Evolutionary conservation across 164 flowering plant species (phyloP), one percentile per base, ranked within the genome.

Genomic region (Pachysandra terminalis): DNA sequence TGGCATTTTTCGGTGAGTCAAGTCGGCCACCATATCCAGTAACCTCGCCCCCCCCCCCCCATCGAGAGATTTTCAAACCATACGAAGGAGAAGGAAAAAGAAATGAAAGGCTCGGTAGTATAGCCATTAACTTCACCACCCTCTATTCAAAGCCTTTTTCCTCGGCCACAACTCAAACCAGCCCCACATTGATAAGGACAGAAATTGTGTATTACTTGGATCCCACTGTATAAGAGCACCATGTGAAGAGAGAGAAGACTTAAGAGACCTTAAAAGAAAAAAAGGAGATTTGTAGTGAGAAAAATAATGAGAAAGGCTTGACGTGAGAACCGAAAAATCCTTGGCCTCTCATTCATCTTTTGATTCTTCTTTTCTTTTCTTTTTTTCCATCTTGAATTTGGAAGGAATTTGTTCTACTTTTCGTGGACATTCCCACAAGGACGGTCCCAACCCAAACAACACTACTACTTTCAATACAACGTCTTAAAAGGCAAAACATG

Each of bases 351-450:
- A 65, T 68, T 71, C 64, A 75, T 62, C 63, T 45, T 32, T 61
- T 37, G 53, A 63, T 69, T n/a, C n/a, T n/a, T n/a, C n/a, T n/a
- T n/a, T n/a, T n/a, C 61, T 60, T n/a, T n/a, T n/a, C n/a, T 69
- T 69, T 13, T 61, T 35, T 51, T 32, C 53, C 65, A 35, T 63
- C 61, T 69, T 53, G 68, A 45, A 67, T 72, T n/a, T 27, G 67
- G 70, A 57, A 68, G 77, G 65, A 67, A 56, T 49, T 37, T 82
- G 87, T 77, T 72, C 69, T 72, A 45, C 84, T 79, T 84, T 84
- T 65, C 24, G 56, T 61, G 7, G 84, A 79, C 87, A 81, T 63
- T 59, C 69, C 65, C 27, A 59, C 56, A 63, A 69, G 68, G 23
- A 75, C 70, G 82, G 85, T 61, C 79, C 80, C 81, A 48, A 61